Conservation (phyloP, 2,329 filamentous ascomycete species). For the Trichoderma koningii region DNA sequence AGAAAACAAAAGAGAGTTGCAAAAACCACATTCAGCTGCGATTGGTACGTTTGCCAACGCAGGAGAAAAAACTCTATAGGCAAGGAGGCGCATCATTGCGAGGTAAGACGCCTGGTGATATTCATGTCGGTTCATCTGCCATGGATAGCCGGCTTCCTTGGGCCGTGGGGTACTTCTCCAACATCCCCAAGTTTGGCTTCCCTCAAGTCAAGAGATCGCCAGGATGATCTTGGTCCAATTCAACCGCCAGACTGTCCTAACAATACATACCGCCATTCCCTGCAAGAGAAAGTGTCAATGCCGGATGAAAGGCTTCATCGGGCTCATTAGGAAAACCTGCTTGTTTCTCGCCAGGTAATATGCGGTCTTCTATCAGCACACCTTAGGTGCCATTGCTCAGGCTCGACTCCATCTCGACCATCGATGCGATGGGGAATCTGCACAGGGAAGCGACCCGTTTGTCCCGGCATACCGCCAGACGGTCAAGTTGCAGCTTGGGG, state of each 20-base stretch:
- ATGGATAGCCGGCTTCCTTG: not conserved
- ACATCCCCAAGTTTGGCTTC: not conserved
- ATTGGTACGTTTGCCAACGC: not conserved
- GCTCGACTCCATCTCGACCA: constrained; percentile 13
- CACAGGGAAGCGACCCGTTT: constrained; percentile 24
- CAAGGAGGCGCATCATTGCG: not conserved
- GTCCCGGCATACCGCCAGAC: constrained; percentile 25
- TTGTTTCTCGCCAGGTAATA: not conserved
- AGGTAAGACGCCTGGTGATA: not conserved
- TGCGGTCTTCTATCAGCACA: not conserved
- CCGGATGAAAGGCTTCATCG: not conserved
- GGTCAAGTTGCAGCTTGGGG: not conserved
- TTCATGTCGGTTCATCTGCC: not conserved
- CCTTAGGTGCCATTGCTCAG: not conserved
- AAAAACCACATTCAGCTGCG: constrained; percentile 9
- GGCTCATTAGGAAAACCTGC: not conserved
- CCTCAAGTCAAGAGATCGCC: too few species aligned
- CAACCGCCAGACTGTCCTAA: not conserved
- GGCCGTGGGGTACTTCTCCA: constrained; percentile 8
- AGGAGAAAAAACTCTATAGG: not conserved
- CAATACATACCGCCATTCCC: constrained; percentile 7
- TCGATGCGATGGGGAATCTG: constrained; percentile 15
- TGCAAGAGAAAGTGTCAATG: not conserved
- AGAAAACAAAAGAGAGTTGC: not conserved
- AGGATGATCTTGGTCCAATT: not conserved